These are phyloP conservation scores for Plectosphaerella cucumerina DNA, from an alignment of 2,329 filamentous ascomycete genomes.

Conservation along the genomic window DNA sequence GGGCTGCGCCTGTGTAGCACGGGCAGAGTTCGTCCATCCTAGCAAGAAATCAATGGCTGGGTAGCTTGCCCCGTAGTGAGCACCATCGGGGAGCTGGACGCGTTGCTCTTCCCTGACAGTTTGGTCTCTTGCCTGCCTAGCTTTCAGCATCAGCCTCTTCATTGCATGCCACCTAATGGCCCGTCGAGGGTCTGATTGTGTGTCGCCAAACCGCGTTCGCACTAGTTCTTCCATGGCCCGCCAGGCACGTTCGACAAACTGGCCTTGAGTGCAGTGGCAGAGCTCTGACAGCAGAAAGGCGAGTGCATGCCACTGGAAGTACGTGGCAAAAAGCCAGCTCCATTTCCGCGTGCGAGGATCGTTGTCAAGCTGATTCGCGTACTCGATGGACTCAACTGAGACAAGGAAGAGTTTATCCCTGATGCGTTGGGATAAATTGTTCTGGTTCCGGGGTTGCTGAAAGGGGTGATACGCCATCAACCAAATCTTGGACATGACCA, in stretches of 20 bases:
- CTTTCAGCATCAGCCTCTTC: too few species aligned
- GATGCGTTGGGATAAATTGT: background rate
- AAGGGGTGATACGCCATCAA: slow-evolving; percentile 22
- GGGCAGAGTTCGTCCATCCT: too few species aligned
- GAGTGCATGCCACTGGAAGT: background rate
- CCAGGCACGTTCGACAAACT: background rate
- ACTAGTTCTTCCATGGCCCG: background rate
- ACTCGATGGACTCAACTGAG: background rate
- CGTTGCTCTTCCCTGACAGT: too few species aligned
- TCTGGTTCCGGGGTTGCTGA: slow-evolving; percentile 27
- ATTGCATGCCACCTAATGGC: too few species aligned
- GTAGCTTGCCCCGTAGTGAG: too few species aligned
- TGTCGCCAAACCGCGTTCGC: background rate
- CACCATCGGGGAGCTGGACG: too few species aligned
- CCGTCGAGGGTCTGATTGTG: too few species aligned
- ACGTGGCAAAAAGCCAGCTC: background rate
- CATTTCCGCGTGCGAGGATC: background rate
- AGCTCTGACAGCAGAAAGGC: background rate
- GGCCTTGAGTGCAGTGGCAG: background rate
- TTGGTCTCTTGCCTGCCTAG: too few species aligned
- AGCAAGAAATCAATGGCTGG: too few species aligned
- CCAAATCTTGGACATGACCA: background rate
- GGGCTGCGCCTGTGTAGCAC: too few species aligned
- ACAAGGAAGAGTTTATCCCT: background rate
- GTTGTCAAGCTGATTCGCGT: background rate